phyloP scores from a whole-genome alignment of 352 stramenopile species.

The Phytophthora parvispora region DNA sequence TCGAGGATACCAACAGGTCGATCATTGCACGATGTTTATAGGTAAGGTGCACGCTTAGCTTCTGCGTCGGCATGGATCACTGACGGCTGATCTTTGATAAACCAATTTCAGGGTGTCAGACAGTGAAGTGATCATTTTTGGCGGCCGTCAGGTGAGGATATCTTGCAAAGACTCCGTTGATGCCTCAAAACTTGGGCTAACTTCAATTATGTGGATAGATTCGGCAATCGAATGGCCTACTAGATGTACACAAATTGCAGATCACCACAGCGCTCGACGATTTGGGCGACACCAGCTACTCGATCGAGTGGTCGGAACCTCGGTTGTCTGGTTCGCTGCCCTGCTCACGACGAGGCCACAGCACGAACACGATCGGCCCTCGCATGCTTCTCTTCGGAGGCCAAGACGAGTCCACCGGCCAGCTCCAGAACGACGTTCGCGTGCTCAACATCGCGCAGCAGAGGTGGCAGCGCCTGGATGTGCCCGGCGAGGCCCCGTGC shows the following conservation, averaged over 20 bases:
- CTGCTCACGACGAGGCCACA: constrained; percentile 64
- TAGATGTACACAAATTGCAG: constrained; percentile 57
- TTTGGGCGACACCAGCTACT: constrained; percentile 16
- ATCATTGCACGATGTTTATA: constrained; percentile 66
- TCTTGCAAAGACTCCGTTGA: background rate
- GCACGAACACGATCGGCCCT: constrained; percentile 61
- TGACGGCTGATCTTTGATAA: background rate
- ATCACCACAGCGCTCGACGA: constrained; percentile 12
- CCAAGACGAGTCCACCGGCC: constrained; percentile 55
- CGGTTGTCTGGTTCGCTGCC: constrained; percentile 49
- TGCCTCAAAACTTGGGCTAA: background rate
- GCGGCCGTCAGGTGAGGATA: constrained; percentile 64
- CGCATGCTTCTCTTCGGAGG: constrained; percentile 75
- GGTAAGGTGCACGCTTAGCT: constrained; percentile 28
- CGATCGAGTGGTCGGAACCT: constrained; percentile 51
- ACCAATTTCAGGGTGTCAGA: constrained; percentile 40
- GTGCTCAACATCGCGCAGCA: constrained; percentile 48
- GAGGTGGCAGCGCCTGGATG: constrained; percentile 43
- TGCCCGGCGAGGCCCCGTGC: constrained; percentile 53
- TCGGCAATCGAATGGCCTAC: constrained; percentile 66
- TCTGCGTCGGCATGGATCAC: too few species aligned
- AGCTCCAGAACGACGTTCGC: constrained; percentile 61
- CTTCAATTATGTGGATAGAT: constrained; percentile 44
- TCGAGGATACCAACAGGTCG: constrained; percentile 45
- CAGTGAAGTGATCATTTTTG: constrained; percentile 67